These are phyloP conservation scores for Sugiyamaella novakii DNA, from an alignment of 1,139 yeast species.

Conservation along the genomic window DNA sequence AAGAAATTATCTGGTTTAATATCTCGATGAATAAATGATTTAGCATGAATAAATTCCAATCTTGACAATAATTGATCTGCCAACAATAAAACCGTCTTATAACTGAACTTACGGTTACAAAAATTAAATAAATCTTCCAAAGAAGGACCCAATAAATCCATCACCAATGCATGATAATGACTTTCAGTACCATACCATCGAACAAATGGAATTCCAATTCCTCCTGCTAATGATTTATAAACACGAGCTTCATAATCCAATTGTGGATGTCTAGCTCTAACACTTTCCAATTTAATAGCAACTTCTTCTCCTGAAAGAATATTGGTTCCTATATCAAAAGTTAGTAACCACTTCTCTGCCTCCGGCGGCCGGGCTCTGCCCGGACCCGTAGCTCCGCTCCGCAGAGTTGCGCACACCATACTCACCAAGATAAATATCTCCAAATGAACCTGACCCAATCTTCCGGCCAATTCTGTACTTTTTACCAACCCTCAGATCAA, in stretches of 20 bases:
- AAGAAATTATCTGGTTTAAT: slow-evolving; percentile 96
- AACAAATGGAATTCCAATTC: slow-evolving; percentile 95
- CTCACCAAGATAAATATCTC: slow-evolving; percentile 84
- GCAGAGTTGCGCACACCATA: slow-evolving; percentile 12
- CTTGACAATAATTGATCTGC: slow-evolving; percentile 96
- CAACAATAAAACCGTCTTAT: slow-evolving; percentile 85
- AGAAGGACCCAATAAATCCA: slow-evolving; percentile 93
- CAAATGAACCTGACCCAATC: slow-evolving; percentile 97
- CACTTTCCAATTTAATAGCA: slow-evolving; percentile 90
- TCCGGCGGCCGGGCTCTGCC: slow-evolving; percentile 10
- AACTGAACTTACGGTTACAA: slow-evolving; percentile 90
- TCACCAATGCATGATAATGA: slow-evolving; percentile 95
- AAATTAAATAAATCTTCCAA: slow-evolving; percentile 94
- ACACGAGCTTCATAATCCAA: slow-evolving; percentile 95
- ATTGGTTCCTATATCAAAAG: slow-evolving; percentile 57
- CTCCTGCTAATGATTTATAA: slow-evolving; percentile 91
- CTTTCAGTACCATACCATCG: slow-evolving; percentile 98
- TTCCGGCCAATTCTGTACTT: slow-evolving; percentile 94
- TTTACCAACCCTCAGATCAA: slow-evolving; percentile 88
- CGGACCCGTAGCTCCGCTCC: background rate
- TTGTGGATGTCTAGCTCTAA: slow-evolving; percentile 93
- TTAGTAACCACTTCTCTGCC: slow-evolving; percentile 7
- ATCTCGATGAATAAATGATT: slow-evolving; percentile 85
- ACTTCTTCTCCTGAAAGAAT: slow-evolving; percentile 96
- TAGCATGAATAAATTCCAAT: slow-evolving; percentile 91